Evolutionary conservation across 2,329 filamentous ascomycete genomes (phyloP).

Genomic region (Grosmannia penicillata): DNA sequence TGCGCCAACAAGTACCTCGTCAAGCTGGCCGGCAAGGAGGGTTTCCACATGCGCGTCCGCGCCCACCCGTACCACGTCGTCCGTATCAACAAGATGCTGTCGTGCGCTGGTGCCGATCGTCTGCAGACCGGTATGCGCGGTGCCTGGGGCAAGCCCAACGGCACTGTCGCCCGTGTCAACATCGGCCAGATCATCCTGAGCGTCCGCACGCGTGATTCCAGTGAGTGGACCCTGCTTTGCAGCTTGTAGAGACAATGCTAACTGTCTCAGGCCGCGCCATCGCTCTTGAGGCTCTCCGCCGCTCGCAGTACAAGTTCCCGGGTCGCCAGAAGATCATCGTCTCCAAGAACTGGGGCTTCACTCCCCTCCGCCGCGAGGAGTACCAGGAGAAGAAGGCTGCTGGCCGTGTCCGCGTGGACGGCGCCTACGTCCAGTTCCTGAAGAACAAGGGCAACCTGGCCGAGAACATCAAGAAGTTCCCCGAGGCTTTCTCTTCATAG

Average conservation of each 20-base stretch:
- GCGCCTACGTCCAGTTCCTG: constrained; percentile 99
- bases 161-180: constrained; percentile 98
- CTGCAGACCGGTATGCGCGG: constrained; percentile 99
- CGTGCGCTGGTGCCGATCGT: constrained; percentile 99
- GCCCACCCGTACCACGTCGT: constrained; percentile 99
- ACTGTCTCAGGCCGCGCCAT: constrained; percentile 55
- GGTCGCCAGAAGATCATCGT: constrained; percentile 99
- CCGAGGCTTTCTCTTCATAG: constrained; percentile 63
- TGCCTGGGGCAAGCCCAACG: constrained; percentile 99
- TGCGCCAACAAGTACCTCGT: constrained; percentile 85
- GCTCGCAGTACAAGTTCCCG: constrained; percentile 99
- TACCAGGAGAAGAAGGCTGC: constrained; percentile 91
- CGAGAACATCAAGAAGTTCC: constrained; percentile 89
- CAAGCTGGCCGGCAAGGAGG: constrained; percentile 58
- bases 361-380: constrained; percentile 91
- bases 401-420: constrained; percentile 89
- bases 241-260: too few relatives aligned
- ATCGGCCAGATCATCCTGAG: constrained; percentile 98
- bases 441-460: constrained; percentile 77
- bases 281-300: constrained; percentile 96
- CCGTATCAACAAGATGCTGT: constrained; percentile 99
- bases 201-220: constrained; percentile 89
- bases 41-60: constrained; percentile 63
- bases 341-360: constrained; percentile 99
- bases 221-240: constrained; percentile 32